phyloP scores from a whole-genome alignment of 2,329 filamentous ascomycete species.

The Dichotomopilus funicola region DNA sequence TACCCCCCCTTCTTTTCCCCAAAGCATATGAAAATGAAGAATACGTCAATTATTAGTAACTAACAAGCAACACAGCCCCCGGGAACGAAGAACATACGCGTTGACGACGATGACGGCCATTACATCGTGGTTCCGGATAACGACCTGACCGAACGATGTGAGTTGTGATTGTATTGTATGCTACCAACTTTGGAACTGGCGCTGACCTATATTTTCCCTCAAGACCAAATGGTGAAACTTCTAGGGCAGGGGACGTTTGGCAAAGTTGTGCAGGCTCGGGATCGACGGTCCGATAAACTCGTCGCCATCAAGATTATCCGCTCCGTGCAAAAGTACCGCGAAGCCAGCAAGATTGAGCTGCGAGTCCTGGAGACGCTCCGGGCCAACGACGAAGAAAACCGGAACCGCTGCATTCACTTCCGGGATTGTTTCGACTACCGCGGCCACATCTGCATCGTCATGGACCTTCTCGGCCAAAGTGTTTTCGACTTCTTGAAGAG shows the following conservation, averaged over 20 bases:
- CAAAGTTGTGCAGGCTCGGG: conserved; percentile 91
- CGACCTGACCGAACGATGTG: conserved; percentile 83
- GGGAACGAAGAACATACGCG: conserved; percentile 58
- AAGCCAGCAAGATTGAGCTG: conserved; percentile 90
- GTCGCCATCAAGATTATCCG: conserved; percentile 98
- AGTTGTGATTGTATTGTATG: conserved; percentile 32
- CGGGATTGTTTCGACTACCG: conserved; percentile 96
- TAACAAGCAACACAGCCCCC: conserved; percentile 27
- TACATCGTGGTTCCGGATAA: conserved; percentile 89
- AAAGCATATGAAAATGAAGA: no score
- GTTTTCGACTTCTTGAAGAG: conserved; percentile 98
- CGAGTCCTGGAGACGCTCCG: conserved; percentile 87
- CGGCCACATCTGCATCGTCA: conserved; percentile 86
- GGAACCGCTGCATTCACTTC: conserved; percentile 94
- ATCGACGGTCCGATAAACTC: conserved; percentile 65
- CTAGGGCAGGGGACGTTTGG: conserved; percentile 97
- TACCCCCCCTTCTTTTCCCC: no score
- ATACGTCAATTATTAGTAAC: conserved; percentile 5
- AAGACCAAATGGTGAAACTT: conserved; percentile 82
- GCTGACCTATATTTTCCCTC: neutral
- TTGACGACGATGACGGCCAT: conserved; percentile 95
- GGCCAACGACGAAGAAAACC: conserved; percentile 83
- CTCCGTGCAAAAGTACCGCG: conserved; percentile 95
- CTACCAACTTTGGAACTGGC: no score
- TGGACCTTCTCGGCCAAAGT: conserved; percentile 78